Evolutionary conservation across 192 early-diverging fungal species (phyloP), one percentile per base, ranked within the genome.

Genomic region (Rhizoclosmatium globosum): DNA sequence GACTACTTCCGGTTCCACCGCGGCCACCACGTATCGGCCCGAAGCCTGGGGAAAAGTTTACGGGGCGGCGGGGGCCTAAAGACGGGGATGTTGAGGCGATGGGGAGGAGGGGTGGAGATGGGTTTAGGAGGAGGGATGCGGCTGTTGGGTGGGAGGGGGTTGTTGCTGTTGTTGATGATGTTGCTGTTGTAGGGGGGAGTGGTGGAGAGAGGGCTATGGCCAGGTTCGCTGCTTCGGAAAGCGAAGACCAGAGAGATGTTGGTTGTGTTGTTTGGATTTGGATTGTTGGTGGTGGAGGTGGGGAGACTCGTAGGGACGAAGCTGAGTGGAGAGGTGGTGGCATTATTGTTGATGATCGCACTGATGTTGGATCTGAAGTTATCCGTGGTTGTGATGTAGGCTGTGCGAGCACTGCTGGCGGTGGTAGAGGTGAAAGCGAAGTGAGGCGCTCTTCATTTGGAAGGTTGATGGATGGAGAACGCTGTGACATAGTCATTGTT

Each of bases 241-340:
- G 61, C 6, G 61, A 7, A 38, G 61, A 64, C 61, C 61, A 64
- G 39, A 64, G 61, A 38, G 61, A 64, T 64, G 61, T 41, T 64
- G 61, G 9, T 64, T 53, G 6, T 7, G 50, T 53, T 53, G 50
- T 53, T 17, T 13, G 9, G 17, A 53, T 53, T 53, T 53, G 50
- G 6, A 53, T 53, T 13, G 17, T 17, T 13, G 50, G 50, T 13
- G 50, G 50, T 13, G 50, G 50, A 7, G 50, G 50, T 17, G 50
- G 50, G 31, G 31, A 31, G 31, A 31, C 31, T 31, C 31, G 31
- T 31, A 31, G 31, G 31, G 31, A 31, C 31, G 31, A 31, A 31
- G 31, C 31, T 53, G 50, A 13, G 17, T 7, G 50, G 9, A 53
- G 50, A 13, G 50, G 6, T 17, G 50, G 50, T 17, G 50, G 9